Conservation (phyloP, 305 asterid genomes). For the Solanum aculeatissimum region DNA sequence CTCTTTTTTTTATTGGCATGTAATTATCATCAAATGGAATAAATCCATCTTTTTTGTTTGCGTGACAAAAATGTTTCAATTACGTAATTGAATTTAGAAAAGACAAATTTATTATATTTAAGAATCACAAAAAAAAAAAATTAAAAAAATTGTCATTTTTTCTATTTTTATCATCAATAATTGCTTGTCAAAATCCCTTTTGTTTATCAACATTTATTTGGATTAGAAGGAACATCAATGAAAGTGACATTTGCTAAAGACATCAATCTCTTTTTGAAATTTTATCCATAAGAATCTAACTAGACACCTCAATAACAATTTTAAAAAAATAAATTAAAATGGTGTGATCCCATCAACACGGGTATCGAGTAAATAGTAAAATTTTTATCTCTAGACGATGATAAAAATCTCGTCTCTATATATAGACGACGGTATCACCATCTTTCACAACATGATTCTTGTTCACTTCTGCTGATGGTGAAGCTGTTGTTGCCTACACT, state of each 20-base stretch:
- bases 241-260: not conserved
- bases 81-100: not conserved
- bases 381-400: not conserved
- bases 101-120: not conserved
- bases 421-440: not conserved
- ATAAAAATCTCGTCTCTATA: not conserved
- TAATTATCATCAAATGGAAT: not conserved
- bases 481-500: too few species aligned
- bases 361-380: not conserved
- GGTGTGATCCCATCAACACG: fast-evolving
- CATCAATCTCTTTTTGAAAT: not conserved
- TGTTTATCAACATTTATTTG: not conserved
- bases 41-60: not conserved
- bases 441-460: not conserved
- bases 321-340: not conserved
- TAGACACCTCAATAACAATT: not conserved
- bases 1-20: not conserved
- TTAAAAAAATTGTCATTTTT: not conserved
- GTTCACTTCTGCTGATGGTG: not conserved
- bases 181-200: not conserved
- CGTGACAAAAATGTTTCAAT: not conserved
- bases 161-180: not conserved
- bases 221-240: not conserved
- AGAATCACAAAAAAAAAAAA: not conserved
- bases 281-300: not conserved